Base-by-base conservation (phyloP, 139 green algal species). In the Tetradesmus obliquus region DNA sequence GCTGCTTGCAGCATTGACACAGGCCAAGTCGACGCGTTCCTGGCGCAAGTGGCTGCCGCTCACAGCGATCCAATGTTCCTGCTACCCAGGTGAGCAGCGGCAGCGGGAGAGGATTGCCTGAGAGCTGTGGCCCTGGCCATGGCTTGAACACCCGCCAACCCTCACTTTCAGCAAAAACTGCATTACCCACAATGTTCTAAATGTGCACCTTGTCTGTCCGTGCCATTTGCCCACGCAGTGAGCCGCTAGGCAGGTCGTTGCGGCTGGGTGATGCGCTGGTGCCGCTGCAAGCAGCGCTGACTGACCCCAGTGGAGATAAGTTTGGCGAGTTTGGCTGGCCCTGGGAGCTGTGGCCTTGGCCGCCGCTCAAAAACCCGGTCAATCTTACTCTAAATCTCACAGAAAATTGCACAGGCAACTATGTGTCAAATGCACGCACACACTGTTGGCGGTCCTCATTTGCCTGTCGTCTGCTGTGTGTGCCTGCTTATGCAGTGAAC, bases 61-160 rank as follows among this genome's bases (percentile, higher is more conserved):
- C 55, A 88, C 71, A 24, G 17, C 7, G 62, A 92, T 7, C 88
- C 88, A 55, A 62, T 88, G 24, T 88, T 88, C 88, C 54, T 45
- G 51, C 8, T 83, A 6, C 88, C 88, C 84, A 88, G 79, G 88
- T 92, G n/a, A 57, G 51, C 9, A 79, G 7, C 60, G 12, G 13
- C 13, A 66, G 5, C 22, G 12, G 32, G 32, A 45, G 32, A 45
- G 32, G 32, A 45, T 45, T 45, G 32, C 32, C 32, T 45, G 32
- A 45, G 32, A 45, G 32, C 32, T 45, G 32, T 45, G 32, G 32
- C 32, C 32, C 32, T 45, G 32, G 32, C 32, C 32, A 45, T 45
- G 32, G 32, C 32, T 45, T 45, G 32, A 45, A 45, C 32, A 45
- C 32, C 32, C 32, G 32, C 32, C 32, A 45, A 45, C 32, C 32